Base-by-base conservation (phyloP, 2,329 filamentous ascomycete species). In the Diaporthe velutina region DNA sequence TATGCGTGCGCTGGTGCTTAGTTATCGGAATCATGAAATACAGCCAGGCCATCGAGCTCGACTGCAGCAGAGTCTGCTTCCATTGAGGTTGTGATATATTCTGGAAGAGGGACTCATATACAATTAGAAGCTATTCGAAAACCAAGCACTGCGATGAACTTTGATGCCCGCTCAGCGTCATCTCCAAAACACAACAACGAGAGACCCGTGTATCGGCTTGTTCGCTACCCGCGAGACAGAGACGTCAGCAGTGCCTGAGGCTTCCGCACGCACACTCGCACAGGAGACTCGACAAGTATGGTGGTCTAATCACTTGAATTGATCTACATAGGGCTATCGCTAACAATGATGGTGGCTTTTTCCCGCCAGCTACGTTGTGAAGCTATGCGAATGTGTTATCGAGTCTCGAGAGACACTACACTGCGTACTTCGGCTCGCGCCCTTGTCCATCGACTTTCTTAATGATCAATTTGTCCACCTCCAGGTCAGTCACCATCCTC, bases 401-500 rank as follows among this genome's bases (percentile, higher is more conserved):
- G 7, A 45, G 3, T 42, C 15, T n/a, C 6, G 25, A 1, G 35
- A 17, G 22, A 50, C 19, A 17, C 45, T 28, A 40, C 25, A 45
- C 22, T 25, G 50, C 22, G 19, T 68, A 73, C 30, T 58, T 45
- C 13, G 60, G 60, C 38, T 33, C 60, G 8, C 60, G 50, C 17
- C 17, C 22, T 45, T 22, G 50, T 33, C 60, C 28, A 8, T 73
- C 38, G 12, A 58, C 40, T 28, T 73, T 45, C 13, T 68, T 68
- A 17, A 73, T 68, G 6, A 45, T 68, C 52, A 73, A 50, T 45
- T 50, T 73, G 4, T 40, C n/a, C 6, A 68, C 42, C 1, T 68
- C 60, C 22, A 73, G 22, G 13, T 50, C 71, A 9, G 71, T 68
- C 25, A 73, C 30, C 71, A 73, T 73, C 15, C 71, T 64, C 8